Percentiles rank a stretch among this genome's conserved stretches.
Conservation (phyloP, 352 stramenopile genomes). For the Plasmopara muralis region DNA sequence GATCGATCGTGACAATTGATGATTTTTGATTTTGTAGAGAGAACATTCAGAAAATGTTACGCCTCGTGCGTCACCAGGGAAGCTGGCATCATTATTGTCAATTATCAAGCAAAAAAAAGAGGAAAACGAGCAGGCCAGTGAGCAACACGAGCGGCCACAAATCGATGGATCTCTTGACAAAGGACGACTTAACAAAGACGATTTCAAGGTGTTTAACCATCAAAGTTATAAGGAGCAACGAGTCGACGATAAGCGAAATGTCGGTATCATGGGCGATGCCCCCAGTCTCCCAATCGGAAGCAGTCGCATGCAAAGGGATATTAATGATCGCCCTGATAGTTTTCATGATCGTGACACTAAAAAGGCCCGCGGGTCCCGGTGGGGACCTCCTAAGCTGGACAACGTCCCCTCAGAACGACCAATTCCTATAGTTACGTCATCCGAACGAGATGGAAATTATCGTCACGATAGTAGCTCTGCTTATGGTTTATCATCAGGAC, state of each 20-base stretch:
- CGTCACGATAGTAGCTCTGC: conserved; percentile 15
- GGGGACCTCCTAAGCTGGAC: conserved; percentile 48
- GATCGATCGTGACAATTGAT: too few species aligned
- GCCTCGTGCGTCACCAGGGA: conserved; percentile 37
- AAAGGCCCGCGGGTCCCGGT: conserved; percentile 61
- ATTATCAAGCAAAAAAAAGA: conserved; percentile 84
- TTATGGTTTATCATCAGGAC: conserved; percentile 14
- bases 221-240: conserved; percentile 22
- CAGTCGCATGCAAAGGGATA: conserved; percentile 19
- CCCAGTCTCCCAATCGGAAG: conserved; percentile 18
- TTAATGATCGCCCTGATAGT: conserved; percentile 22
- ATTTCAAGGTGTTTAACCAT: conserved; percentile 11
- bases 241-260: conserved; percentile 11
- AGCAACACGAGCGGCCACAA: conserved; percentile 7
- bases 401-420: conserved; percentile 28
- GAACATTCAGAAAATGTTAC: conserved; percentile 29
- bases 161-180: conserved; percentile 9
- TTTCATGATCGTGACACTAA: conserved; percentile 46
- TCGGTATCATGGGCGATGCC: conserved; percentile 25
- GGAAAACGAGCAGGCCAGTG: conserved; percentile 5
- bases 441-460: conserved; percentile 22
- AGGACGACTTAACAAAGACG: conserved; percentile 13
- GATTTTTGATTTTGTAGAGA: conserved; percentile 10
- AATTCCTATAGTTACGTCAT: conserved; percentile 41
- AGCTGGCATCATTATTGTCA: conserved; percentile 68